Evolutionary conservation across 768 basidiomycete genomes (phyloP), one percentile per base, ranked within the genome.

Genomic region (Russula olivacea): DNA sequence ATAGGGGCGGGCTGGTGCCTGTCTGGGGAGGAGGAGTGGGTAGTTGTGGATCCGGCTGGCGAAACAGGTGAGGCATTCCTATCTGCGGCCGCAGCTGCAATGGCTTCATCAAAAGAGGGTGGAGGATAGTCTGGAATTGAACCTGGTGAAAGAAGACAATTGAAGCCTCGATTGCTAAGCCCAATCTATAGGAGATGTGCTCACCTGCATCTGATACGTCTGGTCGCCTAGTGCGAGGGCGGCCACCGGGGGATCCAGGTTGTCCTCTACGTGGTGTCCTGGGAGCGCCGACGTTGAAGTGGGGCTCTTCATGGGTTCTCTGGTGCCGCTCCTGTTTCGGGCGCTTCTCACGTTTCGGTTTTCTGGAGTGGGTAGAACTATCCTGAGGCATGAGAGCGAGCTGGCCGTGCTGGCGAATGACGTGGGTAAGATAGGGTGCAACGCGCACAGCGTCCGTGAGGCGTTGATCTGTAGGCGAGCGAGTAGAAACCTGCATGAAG

Each of bases 101-200:
- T 68, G n/a, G 86, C 86, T 72, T 91, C 89, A 64, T 84, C 83
- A 68, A 89, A 88, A 14, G 87, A 83, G 30, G 89, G 89, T 14
- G 89, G 89, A 8, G 86, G 87, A 69, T 87, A 87, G 70, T 88
- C 81, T 30, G 84, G 82, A 52, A 77, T 74, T 32, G 65, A 51
- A 32, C 45, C 66, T 69, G 69, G n/a, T n/a, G 70, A 38, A 66
- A 59, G 49, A 34, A 19, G 25, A 59, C 47, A 40, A 47, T 38
- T 34, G 30, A 14, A 9, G 40, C 58, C 58, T 66, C 53, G 28
- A 41, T 50, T 40, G 32, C 30, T 47, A 58, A 54, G 41, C 51
- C 25, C 47, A 51, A 50, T 11, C n/a, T 49, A 55, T 11, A 41
- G 25, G 45, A 55, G 55, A 52, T 40, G 55, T 40, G 59, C 64